Evolutionary conservation across 352 stramenopile species (phyloP).

Genomic region (Pythium chondricola): DNA sequence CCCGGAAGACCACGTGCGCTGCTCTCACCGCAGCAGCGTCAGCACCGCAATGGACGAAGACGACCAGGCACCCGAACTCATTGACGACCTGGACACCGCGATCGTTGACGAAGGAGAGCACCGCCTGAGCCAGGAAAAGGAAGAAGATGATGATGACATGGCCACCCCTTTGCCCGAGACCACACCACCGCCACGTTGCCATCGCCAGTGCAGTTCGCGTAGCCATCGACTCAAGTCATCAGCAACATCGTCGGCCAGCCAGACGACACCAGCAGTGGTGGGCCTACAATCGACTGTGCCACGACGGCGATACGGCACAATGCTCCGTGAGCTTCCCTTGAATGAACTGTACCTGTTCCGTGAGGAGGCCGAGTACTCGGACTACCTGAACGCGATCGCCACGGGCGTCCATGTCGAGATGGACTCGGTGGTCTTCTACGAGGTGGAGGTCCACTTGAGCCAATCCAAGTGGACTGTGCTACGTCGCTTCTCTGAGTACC

Average conservation of each 20-base stretch:
- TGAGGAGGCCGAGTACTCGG: constrained; percentile 76
- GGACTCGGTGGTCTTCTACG: constrained; percentile 59
- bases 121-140: too few relatives aligned
- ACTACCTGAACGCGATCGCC: constrained; percentile 50
- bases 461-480: constrained; percentile 51
- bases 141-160: not conserved
- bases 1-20: not conserved
- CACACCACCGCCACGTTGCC: too few relatives aligned
- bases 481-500: constrained; percentile 75
- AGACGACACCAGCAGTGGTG: too few relatives aligned
- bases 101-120: not conserved
- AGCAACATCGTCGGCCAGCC: not conserved
- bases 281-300: too few relatives aligned
- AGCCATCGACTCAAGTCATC: not conserved
- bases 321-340: constrained; percentile 28
- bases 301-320: constrained; percentile 18
- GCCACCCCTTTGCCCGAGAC: too few relatives aligned
- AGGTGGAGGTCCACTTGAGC: constrained; percentile 60
- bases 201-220: not conserved
- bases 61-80: too few relatives aligned
- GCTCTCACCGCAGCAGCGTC: constrained; percentile 7
- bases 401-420: constrained; percentile 41
- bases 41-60: constrained; percentile 3
- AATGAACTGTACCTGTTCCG: constrained; percentile 50
- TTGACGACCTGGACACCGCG: not conserved